A percentile compares a stretch with the other conserved stretches of the same genome.
Conservation (phyloP, 2,329 filamentous ascomycete genomes). For the Xylariaceae sp. region DNA sequence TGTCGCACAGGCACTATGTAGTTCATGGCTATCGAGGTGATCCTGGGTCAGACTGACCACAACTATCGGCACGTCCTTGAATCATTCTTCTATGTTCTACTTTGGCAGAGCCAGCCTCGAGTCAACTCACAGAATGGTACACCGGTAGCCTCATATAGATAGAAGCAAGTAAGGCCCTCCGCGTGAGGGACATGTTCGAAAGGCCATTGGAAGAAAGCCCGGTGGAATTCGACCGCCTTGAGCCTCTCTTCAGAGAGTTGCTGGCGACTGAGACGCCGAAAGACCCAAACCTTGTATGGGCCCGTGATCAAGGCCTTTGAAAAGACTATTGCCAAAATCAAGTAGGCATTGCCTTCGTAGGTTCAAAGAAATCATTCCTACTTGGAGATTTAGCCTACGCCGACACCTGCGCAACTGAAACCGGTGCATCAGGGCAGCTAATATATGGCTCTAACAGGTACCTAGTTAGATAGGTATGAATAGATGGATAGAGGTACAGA, state of each 20-base stretch:
- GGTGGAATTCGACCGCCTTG: slow-evolving; percentile 17
- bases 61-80: slow-evolving; percentile 27
- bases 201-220: slow-evolving; percentile 20
- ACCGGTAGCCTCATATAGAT: slow-evolving; percentile 17
- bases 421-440: too few species aligned
- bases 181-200: slow-evolving; percentile 20
- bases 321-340: neutral
- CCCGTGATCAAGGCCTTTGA: neutral
- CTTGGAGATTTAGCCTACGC: too few species aligned
- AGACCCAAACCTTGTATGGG: neutral
- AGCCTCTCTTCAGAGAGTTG: slow-evolving; percentile 18
- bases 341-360: too few species aligned
- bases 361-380: too few species aligned
- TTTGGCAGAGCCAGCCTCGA: slow-evolving; percentile 18
- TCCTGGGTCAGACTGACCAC: slow-evolving; percentile 16
- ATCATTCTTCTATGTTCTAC: slow-evolving; percentile 26
- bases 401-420: too few species aligned
- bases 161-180: slow-evolving; percentile 18
- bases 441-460: too few species aligned
- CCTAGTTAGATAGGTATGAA: too few species aligned
- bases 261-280: slow-evolving; percentile 4
- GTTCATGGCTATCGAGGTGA: slow-evolving; percentile 26
- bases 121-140: slow-evolving; percentile 22
- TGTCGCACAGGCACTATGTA: slow-evolving; percentile 19
- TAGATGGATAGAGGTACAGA: too few species aligned